These are phyloP conservation scores for Beta lomatogona DNA, from an alignment of 179 eudicot genomes.

Conservation along the genomic window DNA sequence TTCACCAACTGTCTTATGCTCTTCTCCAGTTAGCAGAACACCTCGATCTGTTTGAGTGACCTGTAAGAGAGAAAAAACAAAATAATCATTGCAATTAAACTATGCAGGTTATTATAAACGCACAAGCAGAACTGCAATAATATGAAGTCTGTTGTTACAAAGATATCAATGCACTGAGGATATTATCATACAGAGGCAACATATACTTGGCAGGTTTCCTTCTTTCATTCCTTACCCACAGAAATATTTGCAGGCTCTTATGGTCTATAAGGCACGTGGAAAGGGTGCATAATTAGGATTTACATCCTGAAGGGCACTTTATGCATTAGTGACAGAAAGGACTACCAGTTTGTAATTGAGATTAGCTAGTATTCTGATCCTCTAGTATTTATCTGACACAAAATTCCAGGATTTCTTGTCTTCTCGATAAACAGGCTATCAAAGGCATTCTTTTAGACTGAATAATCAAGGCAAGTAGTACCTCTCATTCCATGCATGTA, in stretches of 20 bases:
- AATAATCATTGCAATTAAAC: neutral
- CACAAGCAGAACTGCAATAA: neutral
- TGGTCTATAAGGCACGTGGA: neutral
- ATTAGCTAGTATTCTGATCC: neutral
- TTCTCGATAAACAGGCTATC: neutral
- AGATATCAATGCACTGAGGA: neutral
- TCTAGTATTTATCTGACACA: neutral
- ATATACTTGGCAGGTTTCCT: neutral
- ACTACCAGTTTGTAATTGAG: no score
- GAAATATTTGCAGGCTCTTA: neutral
- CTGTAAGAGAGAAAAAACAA: slow-evolving; percentile 36
- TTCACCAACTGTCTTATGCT: slow-evolving; percentile 79
- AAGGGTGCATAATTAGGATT: neutral
- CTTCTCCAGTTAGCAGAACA: slow-evolving; percentile 61
- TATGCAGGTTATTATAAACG: neutral
- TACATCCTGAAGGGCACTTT: neutral
- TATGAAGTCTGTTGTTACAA: neutral
- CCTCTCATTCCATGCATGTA: no score
- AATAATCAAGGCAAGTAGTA: no score
- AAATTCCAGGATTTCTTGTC: neutral
- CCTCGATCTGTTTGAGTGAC: slow-evolving; percentile 83
- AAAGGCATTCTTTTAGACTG: no score
- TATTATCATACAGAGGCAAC: no score
- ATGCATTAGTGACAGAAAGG: neutral
- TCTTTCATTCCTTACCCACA: neutral